These are phyloP conservation scores for Pholiota adiposa DNA, from an alignment of 1,284 basidiomycete genomes.

Conservation along the genomic window DNA sequence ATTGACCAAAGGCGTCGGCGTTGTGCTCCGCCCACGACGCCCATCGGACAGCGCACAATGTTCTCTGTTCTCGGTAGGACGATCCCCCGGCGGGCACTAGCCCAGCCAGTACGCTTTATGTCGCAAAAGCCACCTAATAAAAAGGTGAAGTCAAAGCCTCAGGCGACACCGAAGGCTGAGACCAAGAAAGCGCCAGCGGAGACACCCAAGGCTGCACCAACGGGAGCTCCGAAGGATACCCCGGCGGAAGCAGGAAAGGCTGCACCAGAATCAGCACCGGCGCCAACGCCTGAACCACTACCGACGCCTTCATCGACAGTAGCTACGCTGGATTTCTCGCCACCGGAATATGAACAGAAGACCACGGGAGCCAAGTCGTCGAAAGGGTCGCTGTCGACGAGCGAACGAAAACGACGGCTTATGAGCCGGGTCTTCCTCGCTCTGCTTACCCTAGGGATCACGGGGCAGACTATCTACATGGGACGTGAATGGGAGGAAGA, in stretches of 20 bases:
- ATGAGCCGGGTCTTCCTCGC: slow-evolving; percentile 60
- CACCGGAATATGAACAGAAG: slow-evolving; percentile 43
- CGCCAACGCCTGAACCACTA: not conserved
- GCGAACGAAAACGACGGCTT: slow-evolving; percentile 66
- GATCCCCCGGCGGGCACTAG: slow-evolving; percentile 35
- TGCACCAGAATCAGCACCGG: not conserved
- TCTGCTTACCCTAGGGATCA: slow-evolving; percentile 53
- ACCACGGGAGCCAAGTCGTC: slow-evolving; percentile 76
- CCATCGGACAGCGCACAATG: slow-evolving; percentile 13
- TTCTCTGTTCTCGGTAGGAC: slow-evolving; percentile 34
- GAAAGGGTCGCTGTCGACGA: slow-evolving; percentile 71
- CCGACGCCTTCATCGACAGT: slow-evolving; percentile 26
- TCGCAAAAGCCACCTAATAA: slow-evolving; percentile 33
- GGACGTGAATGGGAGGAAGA: slow-evolving; percentile 66
- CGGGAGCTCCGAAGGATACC: not conserved
- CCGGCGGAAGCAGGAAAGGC: not conserved
- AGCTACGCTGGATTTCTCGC: slow-evolving; percentile 63
- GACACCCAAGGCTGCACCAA: not conserved
- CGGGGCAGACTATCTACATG: slow-evolving; percentile 50
- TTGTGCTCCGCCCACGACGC: not conserved
- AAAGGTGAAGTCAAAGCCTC: slow-evolving; percentile 12
- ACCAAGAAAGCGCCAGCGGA: slow-evolving; percentile 10
- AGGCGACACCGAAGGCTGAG: slow-evolving; percentile 17
- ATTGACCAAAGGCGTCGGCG: not conserved
- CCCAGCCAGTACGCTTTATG: slow-evolving; percentile 37